Evolutionary conservation across 106 monocot species (phyloP).

Genomic region (Dendrobium chrysotoxum): DNA sequence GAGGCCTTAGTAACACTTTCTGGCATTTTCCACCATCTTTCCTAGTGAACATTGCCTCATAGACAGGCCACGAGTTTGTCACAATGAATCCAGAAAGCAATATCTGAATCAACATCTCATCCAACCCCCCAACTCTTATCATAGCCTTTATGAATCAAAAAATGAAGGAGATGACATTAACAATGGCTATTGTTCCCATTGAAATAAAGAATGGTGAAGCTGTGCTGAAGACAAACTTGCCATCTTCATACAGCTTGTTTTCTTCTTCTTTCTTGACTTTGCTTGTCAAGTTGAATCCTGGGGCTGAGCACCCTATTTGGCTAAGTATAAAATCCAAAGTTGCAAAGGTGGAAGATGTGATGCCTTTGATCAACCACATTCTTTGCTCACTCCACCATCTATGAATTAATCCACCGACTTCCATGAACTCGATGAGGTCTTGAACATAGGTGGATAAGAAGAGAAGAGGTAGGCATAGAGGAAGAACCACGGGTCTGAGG

Average conservation of each 20-base stretch:
- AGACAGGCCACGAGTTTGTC: conserved; percentile 53
- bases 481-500: conserved; percentile 40
- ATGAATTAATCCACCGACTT: conserved; percentile 15
- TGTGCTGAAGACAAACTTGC: conserved; percentile 41
- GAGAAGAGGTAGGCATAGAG: conserved; percentile 48
- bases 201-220: conserved; percentile 51
- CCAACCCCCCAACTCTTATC: conserved; percentile 7
- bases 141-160: conserved; percentile 22
- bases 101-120: conserved; percentile 45
- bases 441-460: conserved; percentile 40
- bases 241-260: conserved; percentile 30
- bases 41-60: conserved; percentile 62
- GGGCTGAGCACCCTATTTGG: conserved; percentile 28
- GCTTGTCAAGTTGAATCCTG: conserved; percentile 55
- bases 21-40: conserved; percentile 54
- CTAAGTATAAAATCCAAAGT: conserved; percentile 27
- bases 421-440: conserved; percentile 41
- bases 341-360: conserved; percentile 43
- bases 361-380: conserved; percentile 63
- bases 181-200: conserved; percentile 29
- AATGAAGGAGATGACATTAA: conserved; percentile 35
- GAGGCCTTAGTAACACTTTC: neutral
- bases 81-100: conserved; percentile 44
- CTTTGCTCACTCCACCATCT: conserved; percentile 86
- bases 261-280: conserved; percentile 45